Percentiles rank a stretch among this genome's conserved stretches.
These are phyloP conservation scores for Malassezia brasiliensis DNA, from an alignment of 1,284 basidiomycete species.

Conservation along the genomic window DNA sequence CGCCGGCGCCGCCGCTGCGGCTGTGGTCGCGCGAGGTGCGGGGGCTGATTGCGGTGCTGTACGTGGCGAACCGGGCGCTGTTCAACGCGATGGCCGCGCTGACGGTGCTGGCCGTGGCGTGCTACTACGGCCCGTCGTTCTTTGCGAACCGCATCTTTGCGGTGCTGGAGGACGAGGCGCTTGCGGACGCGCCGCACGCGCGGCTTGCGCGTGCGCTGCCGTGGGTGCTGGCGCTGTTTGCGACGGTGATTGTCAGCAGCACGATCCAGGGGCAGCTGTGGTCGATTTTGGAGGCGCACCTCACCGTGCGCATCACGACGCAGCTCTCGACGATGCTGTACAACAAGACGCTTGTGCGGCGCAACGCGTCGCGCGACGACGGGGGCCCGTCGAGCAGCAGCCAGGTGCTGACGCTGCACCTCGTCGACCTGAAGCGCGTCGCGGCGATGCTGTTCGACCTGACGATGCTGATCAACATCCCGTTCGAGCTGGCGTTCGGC, in stretches of 20 bases:
- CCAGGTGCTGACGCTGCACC: conserved; percentile 16
- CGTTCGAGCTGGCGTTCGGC: conserved; percentile 14
- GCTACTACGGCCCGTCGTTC: conserved; percentile 15
- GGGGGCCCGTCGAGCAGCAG: neutral
- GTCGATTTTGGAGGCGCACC: conserved; percentile 9
- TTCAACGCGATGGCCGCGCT: neutral
- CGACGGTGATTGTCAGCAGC: conserved; percentile 13
- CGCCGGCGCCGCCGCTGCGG: neutral
- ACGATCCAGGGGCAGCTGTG: conserved; percentile 15
- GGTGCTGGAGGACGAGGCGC: conserved; percentile 2
- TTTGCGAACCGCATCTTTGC: conserved; percentile 12
- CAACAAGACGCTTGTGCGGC: conserved; percentile 10
- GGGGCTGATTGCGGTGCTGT: neutral
- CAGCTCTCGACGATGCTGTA: conserved; percentile 17
- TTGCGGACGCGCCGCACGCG: neutral
- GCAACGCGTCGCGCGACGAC: neutral
- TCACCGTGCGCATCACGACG: conserved; percentile 11
- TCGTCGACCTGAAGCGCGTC: conserved; percentile 16
- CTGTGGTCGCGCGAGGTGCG: neutral
- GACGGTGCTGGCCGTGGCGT: conserved; percentile 3
- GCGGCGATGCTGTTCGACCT: conserved; percentile 11
- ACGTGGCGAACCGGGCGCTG: conserved; percentile 2
- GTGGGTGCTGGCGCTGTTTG: conserved; percentile 11
- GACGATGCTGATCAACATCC: conserved; percentile 5
- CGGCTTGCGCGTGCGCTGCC: conserved; percentile 3